Percentiles rank a stretch among this genome's conserved stretches.
phyloP scores from a whole-genome alignment of 306 rosid genomes.

The Cucumis melo region DNA sequence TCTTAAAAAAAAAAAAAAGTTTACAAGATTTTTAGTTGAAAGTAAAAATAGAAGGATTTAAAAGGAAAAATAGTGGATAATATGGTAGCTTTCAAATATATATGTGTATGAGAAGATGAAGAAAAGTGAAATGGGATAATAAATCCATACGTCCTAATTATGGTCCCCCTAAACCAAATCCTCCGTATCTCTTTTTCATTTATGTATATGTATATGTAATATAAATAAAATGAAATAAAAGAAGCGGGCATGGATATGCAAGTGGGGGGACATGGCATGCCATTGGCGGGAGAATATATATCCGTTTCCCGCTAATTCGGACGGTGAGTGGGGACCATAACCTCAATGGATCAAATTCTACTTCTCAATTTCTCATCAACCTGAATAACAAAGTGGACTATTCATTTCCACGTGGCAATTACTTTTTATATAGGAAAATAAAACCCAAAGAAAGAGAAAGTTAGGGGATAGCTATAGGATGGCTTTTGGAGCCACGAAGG shows the following conservation, averaged over 20 bases:
- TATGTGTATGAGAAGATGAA: no score
- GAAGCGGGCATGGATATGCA: background rate
- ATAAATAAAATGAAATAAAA: no score
- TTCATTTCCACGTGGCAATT: background rate
- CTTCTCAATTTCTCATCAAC: background rate
- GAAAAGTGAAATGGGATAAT: background rate
- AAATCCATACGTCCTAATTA: background rate
- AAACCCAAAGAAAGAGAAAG: no score
- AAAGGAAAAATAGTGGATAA: no score
- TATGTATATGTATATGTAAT: no score
- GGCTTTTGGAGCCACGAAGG: conserved; percentile 13
- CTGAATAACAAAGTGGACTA: background rate
- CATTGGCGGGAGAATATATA: conserved; percentile 38
- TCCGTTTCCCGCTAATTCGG: conserved; percentile 37
- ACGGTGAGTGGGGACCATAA: conserved; percentile 6
- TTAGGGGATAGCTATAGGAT: no score
- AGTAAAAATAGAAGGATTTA: no score
- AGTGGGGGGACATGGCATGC: conserved; percentile 6
- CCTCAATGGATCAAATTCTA: background rate
- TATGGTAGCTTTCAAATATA: no score
- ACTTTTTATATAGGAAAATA: background rate
- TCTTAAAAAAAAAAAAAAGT: no score
- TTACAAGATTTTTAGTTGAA: no score
- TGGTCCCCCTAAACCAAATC: background rate
- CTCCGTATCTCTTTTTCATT: no score